A percentile compares a stretch with the other conserved stretches of the same genome.
Conservation (phyloP, 345 rosid species). For the Eucalyptus caleyi region DNA sequence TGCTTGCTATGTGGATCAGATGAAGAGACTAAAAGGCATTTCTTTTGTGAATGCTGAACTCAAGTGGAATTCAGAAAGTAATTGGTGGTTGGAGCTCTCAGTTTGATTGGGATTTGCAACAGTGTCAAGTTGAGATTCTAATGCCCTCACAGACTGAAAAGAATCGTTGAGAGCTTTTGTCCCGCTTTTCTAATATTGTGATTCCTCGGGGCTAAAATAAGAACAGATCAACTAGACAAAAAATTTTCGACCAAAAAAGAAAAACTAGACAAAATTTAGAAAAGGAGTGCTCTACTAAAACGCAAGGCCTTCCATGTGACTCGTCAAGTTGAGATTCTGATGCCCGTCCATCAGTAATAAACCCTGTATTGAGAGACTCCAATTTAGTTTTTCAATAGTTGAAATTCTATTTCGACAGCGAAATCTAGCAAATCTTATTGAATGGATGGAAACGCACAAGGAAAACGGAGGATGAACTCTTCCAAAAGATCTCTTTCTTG, state of each 20-base stretch:
- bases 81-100: neutral
- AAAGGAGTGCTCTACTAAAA: neutral
- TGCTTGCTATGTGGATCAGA: neutral
- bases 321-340: neutral
- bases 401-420: neutral
- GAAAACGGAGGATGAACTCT: conserved; percentile 39
- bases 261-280: neutral
- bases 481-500: conserved; percentile 32
- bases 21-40: neutral
- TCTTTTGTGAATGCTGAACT: neutral
- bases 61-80: neutral
- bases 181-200: neutral
- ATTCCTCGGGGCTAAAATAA: neutral
- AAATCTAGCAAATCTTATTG: conserved; percentile 35
- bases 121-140: neutral
- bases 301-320: neutral
- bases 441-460: conserved; percentile 48
- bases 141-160: neutral
- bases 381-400: neutral
- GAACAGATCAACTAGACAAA: neutral
- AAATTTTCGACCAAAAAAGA: too few species aligned
- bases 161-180: neutral
- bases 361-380: neutral
- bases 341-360: neutral
- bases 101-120: too few species aligned